Evolutionary conservation across 2,329 filamentous ascomycete genomes (phyloP), one percentile per base, ranked within the genome.

Genomic region (Alternaria sp.): DNA sequence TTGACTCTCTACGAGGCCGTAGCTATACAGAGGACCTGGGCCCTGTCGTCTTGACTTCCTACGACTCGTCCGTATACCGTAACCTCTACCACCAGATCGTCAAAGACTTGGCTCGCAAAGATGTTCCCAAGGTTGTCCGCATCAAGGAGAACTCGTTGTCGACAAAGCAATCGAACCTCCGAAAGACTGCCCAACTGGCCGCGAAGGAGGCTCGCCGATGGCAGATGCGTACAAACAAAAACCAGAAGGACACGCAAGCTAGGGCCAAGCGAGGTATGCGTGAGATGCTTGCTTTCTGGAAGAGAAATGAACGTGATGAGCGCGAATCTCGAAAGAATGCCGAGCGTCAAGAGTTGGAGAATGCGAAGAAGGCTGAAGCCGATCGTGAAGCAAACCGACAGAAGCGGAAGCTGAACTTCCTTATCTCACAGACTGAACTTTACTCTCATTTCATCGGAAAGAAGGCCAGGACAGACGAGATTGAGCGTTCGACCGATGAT

Each of bases 241-340:
- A 94, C 75, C 95, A 92, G 78, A 99, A 99, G 79, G 95, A 99
- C 79, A 91, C 96, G 4, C 95, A 98, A 77, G 95, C 95, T 42
- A 89, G 95, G 48, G 95, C 95, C 59, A 99, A 99, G 85, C 91
- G 95, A 68, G 94, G 94, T 61, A 99, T 99, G 95, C 89, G 95
- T 76, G 95, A 99, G 81, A 99, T 99, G 95, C 95, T 97, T 87
- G 89, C 92, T 59, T 99, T 98, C 86, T 99, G 95, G 95, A 98
- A 98, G 81, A 91, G 94, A 58, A 99, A 99, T 78, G 95, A 99
- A 79, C 91, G 94, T 54, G 95, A 99, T 77, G 95, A 99, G 78
- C 92, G 95, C 62, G 95, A 99, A 78, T 84, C 96, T 66, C 90
- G 95, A 69, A 96, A 97, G 82, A 89, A 94, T 53, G 95, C 95